Percentiles rank a stretch among this genome's conserved stretches.
Evolutionary conservation across 129 eudicot species (phyloP).

Genomic region (Escallonia rubra): DNA sequence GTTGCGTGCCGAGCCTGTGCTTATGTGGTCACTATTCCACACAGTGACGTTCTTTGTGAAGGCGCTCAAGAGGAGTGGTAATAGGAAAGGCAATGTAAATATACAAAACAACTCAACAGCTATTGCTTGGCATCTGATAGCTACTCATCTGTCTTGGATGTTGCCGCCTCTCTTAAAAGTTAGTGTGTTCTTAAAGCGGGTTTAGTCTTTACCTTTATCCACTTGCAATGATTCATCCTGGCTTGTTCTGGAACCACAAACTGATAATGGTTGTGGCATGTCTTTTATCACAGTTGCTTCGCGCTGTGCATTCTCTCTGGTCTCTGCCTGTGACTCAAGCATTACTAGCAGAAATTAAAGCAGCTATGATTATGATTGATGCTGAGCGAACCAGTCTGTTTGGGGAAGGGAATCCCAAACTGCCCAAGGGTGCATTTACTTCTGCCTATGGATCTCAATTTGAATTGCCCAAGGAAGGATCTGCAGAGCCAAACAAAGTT

Average conservation of each 20-base stretch:
- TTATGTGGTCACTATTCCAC: slow-evolving; percentile 97
- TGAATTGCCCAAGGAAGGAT: too few species aligned
- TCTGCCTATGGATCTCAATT: slow-evolving; percentile 40
- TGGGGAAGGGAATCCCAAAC: not conserved
- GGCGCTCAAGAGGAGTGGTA: slow-evolving; percentile 91
- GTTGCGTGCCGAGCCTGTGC: slow-evolving; percentile 64
- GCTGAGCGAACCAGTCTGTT: slow-evolving; percentile 33
- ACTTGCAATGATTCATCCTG: too few species aligned
- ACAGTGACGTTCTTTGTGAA: slow-evolving; percentile 93
- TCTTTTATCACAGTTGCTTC: too few species aligned
- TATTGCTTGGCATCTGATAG: too few species aligned
- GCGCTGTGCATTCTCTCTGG: slow-evolving; percentile 57
- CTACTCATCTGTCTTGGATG: too few species aligned
- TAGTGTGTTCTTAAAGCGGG: too few species aligned
- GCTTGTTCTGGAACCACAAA: too few species aligned
- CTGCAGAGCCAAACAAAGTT: too few species aligned
- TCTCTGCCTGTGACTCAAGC: slow-evolving; percentile 46
- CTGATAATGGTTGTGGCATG: too few species aligned
- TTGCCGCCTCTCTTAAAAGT: too few species aligned
- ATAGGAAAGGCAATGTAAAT: slow-evolving; percentile 42
- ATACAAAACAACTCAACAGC: slow-evolving; percentile 14
- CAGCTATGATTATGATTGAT: slow-evolving; percentile 59
- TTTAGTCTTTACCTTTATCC: too few species aligned
- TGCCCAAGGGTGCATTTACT: slow-evolving; percentile 46
- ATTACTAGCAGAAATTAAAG: too few species aligned